These are phyloP conservation scores for Herpetospermum pedunculosum DNA, from an alignment of 306 rosid genomes.

Conservation along the genomic window DNA sequence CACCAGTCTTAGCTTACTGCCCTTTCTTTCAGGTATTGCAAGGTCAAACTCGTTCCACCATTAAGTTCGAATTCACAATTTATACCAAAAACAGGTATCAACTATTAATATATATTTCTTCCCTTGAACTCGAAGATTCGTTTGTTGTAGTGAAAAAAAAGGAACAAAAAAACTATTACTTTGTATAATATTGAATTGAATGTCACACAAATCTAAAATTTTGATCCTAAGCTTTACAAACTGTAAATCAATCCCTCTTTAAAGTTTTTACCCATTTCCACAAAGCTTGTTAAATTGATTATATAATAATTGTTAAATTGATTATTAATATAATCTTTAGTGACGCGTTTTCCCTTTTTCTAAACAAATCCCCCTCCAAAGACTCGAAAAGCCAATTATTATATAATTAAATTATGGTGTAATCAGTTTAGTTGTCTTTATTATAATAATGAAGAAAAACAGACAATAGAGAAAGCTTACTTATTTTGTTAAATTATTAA, in stretches of 20 bases:
- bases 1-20: no score
- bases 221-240: background rate
- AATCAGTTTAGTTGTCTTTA: background rate
- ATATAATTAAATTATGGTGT: background rate
- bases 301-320: background rate
- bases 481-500: background rate
- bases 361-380: background rate
- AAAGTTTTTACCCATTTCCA: background rate
- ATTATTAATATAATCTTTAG: background rate
- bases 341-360: constrained; percentile 3
- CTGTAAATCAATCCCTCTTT: background rate
- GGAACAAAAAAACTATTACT: background rate
- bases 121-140: no score
- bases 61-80: no score
- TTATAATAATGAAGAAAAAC: background rate
- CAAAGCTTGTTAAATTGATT: background rate
- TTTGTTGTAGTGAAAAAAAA: no score
- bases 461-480: background rate
- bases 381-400: background rate
- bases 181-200: background rate
- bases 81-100: no score
- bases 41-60: no score
- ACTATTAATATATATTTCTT: no score
- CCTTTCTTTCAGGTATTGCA: no score
- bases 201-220: background rate